Percentiles rank a stretch among this genome's conserved stretches.
Conservation (phyloP, 2,329 filamentous ascomycete species). For the Colletotrichum sp. region DNA sequence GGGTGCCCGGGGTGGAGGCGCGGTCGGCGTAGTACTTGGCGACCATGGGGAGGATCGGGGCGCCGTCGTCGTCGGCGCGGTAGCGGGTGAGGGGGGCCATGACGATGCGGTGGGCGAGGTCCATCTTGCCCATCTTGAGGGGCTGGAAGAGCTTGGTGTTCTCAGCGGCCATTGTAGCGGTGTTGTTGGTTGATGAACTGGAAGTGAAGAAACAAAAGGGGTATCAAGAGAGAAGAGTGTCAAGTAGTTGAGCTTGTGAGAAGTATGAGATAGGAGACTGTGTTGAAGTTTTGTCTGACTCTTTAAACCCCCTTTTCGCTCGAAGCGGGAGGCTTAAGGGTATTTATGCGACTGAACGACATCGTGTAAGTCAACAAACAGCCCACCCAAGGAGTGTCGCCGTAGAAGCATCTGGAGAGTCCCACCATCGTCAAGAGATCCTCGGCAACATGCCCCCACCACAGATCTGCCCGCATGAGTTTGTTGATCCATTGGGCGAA, state of each 20-base stretch:
- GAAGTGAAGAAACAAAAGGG: background rate
- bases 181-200: background rate
- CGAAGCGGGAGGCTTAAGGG: background rate
- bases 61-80: slow-evolving; percentile 47
- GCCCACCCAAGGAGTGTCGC: background rate
- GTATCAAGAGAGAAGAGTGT: background rate
- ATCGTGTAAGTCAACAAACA: background rate
- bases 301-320: background rate
- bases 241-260: background rate
- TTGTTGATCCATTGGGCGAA: background rate
- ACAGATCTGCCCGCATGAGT: background rate
- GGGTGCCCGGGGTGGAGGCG: slow-evolving; percentile 47
- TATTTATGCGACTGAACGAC: slow-evolving; percentile 2
- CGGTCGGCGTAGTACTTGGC: slow-evolving; percentile 33
- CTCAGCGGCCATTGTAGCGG: slow-evolving; percentile 11
- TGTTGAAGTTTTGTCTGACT: background rate
- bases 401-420: slow-evolving; percentile 19
- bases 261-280: background rate
- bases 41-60: slow-evolving; percentile 27
- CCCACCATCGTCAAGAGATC: background rate
- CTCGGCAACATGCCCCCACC: background rate
- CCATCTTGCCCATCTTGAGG: slow-evolving; percentile 42
- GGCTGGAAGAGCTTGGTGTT: slow-evolving; percentile 45
- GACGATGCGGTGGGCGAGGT: slow-evolving; percentile 50
- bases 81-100: slow-evolving; percentile 65